These are phyloP conservation scores for Penicillium sp. DNA, from an alignment of 2,329 filamentous ascomycete genomes.

Conservation along the genomic window DNA sequence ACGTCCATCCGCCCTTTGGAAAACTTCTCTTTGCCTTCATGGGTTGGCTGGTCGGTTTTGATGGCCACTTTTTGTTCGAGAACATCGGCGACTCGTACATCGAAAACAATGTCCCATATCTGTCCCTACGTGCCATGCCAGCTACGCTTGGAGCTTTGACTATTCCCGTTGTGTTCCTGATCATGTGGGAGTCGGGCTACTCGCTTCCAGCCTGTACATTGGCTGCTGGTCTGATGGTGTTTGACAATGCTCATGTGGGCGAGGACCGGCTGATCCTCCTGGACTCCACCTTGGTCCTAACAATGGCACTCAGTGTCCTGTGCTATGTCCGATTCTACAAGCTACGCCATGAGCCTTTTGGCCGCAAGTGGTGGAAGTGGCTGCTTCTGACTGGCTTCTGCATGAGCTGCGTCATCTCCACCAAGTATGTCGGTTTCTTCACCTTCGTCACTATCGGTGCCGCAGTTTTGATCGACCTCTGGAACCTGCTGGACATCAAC, in stretches of 20 bases:
- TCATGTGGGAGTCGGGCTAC: conserved; percentile 99
- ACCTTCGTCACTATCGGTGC: conserved; percentile 96
- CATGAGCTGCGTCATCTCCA: conserved; percentile 95
- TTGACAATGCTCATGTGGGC: conserved; percentile 96
- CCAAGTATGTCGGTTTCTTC: conserved; percentile 95
- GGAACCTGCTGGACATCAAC: conserved; percentile 89
- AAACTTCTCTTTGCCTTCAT: conserved; percentile 97
- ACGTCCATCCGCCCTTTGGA: conserved; percentile 96
- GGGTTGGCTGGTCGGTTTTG: conserved; percentile 96
- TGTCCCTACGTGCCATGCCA: conserved; percentile 90
- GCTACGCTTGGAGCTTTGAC: conserved; percentile 89
- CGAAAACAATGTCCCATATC: conserved; percentile 92
- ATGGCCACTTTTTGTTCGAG: conserved; percentile 96
- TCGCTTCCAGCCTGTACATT: conserved; percentile 88
- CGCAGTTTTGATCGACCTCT: conserved; percentile 89
- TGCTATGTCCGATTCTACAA: conserved; percentile 99
- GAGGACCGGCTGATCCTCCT: conserved; percentile 94
- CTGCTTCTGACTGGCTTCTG: conserved; percentile 89
- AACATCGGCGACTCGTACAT: conserved; percentile 99
- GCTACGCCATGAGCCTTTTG: conserved; percentile 81
- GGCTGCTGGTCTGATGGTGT: conserved; percentile 79
- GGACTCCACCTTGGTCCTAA: conserved; percentile 88
- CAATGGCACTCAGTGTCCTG: conserved; percentile 91
- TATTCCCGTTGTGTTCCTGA: conserved; percentile 88
- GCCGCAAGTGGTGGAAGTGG: conserved; percentile 99